Percentiles rank a stretch among this genome's conserved stretches.
phyloP scores from a whole-genome alignment of 2,329 filamentous ascomycete genomes.

The Davidsoniella neocaledoniae region DNA sequence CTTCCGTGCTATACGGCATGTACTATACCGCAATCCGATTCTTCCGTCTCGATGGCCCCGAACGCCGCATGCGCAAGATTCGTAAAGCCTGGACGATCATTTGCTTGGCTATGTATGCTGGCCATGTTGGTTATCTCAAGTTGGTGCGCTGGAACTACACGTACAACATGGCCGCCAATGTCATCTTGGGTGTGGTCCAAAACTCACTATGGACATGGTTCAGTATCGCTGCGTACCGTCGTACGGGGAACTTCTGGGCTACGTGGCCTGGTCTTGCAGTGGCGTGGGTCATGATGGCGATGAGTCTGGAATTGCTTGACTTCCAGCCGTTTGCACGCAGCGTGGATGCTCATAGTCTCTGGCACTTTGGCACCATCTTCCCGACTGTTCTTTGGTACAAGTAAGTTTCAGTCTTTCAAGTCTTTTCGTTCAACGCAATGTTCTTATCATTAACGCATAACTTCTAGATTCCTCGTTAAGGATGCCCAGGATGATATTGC shows the following conservation, averaged over 20 bases:
- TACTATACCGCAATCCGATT: slow-evolving; percentile 73
- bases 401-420: slow-evolving; percentile 39
- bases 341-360: slow-evolving; percentile 85
- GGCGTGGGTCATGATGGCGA: slow-evolving; percentile 77
- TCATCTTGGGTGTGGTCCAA: slow-evolving; percentile 61
- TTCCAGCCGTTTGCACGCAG: slow-evolving; percentile 72
- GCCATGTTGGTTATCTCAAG: slow-evolving; percentile 71
- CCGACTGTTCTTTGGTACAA: slow-evolving; percentile 88
- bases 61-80: slow-evolving; percentile 27
- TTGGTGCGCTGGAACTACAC: slow-evolving; percentile 85
- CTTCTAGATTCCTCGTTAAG: slow-evolving; percentile 60
- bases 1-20: slow-evolving; percentile 75
- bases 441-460: background rate
- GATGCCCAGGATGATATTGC: slow-evolving; percentile 73
- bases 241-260: slow-evolving; percentile 60
- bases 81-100: slow-evolving; percentile 59
- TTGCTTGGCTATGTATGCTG: slow-evolving; percentile 53
- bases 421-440: background rate
- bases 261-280: slow-evolving; percentile 83
- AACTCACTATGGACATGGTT: slow-evolving; percentile 80
- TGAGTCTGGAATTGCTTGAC: slow-evolving; percentile 91
- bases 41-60: slow-evolving; percentile 56
- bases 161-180: slow-evolving; percentile 96
- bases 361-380: slow-evolving; percentile 84
- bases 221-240: slow-evolving; percentile 55